A percentile compares a stretch with the other conserved stretches of the same genome.
These are phyloP conservation scores for Cercophora samala DNA, from an alignment of 495 filamentous ascomycete genomes.

Conservation along the genomic window DNA sequence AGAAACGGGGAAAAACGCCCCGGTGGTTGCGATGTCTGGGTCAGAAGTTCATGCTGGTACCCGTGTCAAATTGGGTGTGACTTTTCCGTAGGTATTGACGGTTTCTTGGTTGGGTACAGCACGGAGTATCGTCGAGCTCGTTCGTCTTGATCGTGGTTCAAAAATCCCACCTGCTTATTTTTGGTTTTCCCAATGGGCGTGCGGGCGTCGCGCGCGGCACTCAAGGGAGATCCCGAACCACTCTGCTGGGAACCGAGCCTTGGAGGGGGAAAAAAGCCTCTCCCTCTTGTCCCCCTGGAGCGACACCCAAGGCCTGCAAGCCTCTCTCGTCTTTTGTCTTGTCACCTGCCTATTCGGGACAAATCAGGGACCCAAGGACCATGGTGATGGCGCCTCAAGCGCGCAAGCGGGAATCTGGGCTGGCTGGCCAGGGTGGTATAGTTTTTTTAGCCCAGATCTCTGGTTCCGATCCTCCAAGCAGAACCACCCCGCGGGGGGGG, in stretches of 20 bases:
- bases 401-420: background rate
- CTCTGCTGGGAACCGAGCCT: background rate
- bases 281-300: background rate
- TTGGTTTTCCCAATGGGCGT: background rate
- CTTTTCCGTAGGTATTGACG: background rate
- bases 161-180: background rate
- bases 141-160: background rate
- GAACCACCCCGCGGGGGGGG: background rate
- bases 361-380: slow-evolving; percentile 1
- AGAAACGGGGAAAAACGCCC: background rate
- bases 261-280: background rate
- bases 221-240: slow-evolving; percentile 2
- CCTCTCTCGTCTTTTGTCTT: background rate
- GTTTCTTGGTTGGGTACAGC: background rate
- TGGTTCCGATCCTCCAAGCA: slow-evolving; percentile 1
- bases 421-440: background rate
- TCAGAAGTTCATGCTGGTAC: background rate
- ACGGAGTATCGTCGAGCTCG: too few species aligned
- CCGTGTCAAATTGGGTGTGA: background rate
- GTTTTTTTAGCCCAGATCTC: background rate
- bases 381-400: slow-evolving; percentile 5
- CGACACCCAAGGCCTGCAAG: background rate
- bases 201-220: slow-evolving; percentile 2
- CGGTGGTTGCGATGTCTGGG: background rate
- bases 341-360: slow-evolving; percentile 3